Base-by-base conservation (phyloP, 441 rosid species). In the Adansonia madagascariensis region DNA sequence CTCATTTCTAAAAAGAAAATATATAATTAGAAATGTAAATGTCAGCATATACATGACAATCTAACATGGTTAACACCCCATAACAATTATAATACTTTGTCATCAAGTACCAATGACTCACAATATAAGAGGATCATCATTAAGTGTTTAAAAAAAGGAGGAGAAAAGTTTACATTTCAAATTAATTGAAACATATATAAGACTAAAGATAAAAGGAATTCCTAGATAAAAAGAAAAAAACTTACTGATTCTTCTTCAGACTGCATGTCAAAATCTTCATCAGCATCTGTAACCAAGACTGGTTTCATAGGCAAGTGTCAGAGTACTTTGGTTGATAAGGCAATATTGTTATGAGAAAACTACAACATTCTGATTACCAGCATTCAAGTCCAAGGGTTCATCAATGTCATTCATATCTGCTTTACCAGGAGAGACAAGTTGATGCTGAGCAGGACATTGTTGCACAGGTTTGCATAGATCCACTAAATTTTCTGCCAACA, bases 401-500 rank as follows among this genome's bases (percentile, higher is more conserved):
- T 82, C 75, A 35, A 66, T 62, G 71, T 52, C 75, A 74, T 80
- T 80, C 77, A 80, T 83, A 74, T 88, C 86, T 43, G 67, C 83
- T 78, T 81, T 82, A 84, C 75, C 81, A 41, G 82, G 75, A 8
- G 79, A 81, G 75, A 69, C 80, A 24, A 77, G 74, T 74, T 80
- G 77, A 80, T 82, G 77, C 75, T 57, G 78, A 27, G 80, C 60
- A 74, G 86, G 59, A 84, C 78, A 39, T 47, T 77, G 91, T 76
- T 83, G 88, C 71, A 75, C 78, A 46, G 85, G 90, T 76, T 83
- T 87, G 75, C 53, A 68, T 27, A 86, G 81, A 65, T 94, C 98
- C 77, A 82, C 92, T 71, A 97, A 88, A 85, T 97, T 97, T 91
- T 97, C 99, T 43, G 99, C 99, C 76, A 97, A 85, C 99, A 97